Base-by-base conservation (phyloP, 331 rosid species). In the Saraca asoca region DNA sequence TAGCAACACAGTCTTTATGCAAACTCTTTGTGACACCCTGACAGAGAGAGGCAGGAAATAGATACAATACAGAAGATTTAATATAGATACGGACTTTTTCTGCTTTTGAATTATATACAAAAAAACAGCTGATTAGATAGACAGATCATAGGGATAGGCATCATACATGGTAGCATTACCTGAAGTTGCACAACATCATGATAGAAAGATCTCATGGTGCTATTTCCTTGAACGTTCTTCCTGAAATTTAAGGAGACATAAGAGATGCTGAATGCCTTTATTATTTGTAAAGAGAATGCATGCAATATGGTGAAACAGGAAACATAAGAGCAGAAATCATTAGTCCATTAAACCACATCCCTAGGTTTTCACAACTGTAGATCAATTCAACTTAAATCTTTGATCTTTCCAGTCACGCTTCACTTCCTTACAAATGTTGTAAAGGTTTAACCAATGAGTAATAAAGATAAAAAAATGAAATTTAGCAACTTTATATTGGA, bases 11-110 rank as follows among this genome's bases (percentile, higher is more conserved):
- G 53, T 86, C 89, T 81, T 78, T 88, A 63, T 77, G 81, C 75
- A 94, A 90, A 66, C 88, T 88, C 75, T 83, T 81, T 5, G 67
- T 88, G 42, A 88, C 76, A 50, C 87, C 85, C 98, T 88, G 82
- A 75, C 17, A 76, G 72, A 37, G 57, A 76, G 24, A 41, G 62
- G 52, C 24, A 54, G 73, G 35, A 57, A 61, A 53, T 19, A 73
- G 58, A 75, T n/a, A 60, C 7, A 46, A 39, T 61, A 42, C 7
- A 16, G 70, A 51, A 12, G 56, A 12, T 34, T 63, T 46, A 19
- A 19, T 0, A 10, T 35, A 52, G 63, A 31, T 49, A 71, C 20
- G 42, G 34, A 10, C 20, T 19, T 68, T 37, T 8, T 13, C 48
- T 16, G 16, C 18, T 41, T 64, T 7, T 37, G 41, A 53, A 55